Evolutionary conservation across 2,329 filamentous ascomycete species (phyloP), one percentile per base, ranked within the genome.

Genomic region (Daldinia eschscholtzii): DNA sequence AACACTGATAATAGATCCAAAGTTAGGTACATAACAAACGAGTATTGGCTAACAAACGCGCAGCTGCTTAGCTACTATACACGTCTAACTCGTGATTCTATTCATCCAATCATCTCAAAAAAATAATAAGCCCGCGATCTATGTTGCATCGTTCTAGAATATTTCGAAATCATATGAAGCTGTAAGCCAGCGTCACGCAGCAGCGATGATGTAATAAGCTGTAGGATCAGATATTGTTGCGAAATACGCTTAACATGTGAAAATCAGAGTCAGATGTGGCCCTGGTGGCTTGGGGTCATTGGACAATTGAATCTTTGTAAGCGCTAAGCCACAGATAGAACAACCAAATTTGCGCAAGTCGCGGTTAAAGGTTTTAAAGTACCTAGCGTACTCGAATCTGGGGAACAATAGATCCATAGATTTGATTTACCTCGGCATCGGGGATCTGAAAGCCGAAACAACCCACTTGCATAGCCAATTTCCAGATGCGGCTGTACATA

Each of bases 361-460:
- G 42, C 42, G 57, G 57, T 41, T 65, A 61, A 46, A 60, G 35
- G 26, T 18, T 3, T 55, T 18, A 10, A 52, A 18, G 7, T 18
- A 33, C 30, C 6, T 33, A 35, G 15, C 15, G 23, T 39, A 15
- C 10, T 20, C 18, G 48, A 50, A 15, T 57, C 53, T 57, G 66
- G 64, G 69, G 66, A 61, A 70, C 61, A 62, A 61, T 39, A 57
- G 42, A 68, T 42, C 41, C 50, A 58, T 18, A 57, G 28, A 35
- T 55, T 55, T 9, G n/a, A 35, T 70, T 73, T 73, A 75, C 74
- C 74, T 75, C 73, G 74, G 74, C 72, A 75, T 71, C 69, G 71
- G 68, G 18, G 64, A 67, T 69, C 68, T 67, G 66, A 33, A 46
- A 69, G 57, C 69, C 69, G 68, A 71, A 64, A 30, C 57, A 68